Base-by-base conservation (phyloP, 495 filamentous ascomycete genomes). In the Darksidea phi region DNA sequence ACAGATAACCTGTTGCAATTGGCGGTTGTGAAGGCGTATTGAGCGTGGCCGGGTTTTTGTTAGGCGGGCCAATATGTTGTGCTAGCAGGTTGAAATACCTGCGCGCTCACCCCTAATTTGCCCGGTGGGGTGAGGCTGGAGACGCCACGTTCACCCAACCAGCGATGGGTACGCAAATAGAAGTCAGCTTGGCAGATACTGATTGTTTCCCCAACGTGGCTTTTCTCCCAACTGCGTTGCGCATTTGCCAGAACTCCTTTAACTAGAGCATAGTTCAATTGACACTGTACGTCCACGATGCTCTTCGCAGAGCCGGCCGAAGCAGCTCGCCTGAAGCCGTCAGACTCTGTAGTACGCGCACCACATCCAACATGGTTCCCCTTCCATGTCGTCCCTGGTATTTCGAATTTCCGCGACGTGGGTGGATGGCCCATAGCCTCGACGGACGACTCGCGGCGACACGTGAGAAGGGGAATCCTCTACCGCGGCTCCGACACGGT, bases 331-430 rank as follows among this genome's bases (percentile, higher is more conserved):
- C 32, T 25, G 6, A 7, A 2, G 13, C 3, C 49, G 4, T 25
- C 23, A 53, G 49, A 53, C 32, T 6, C 51, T 32, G 12, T 42
- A 15, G 15, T 42, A 26, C 46, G 43, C 46, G 36, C 54, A n/a
- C 46, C 49, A 15, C 64, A 42, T 4, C 61, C 53, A 4, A 20
- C 48, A 32, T 23, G 17, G 3, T 55, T 56, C 21, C 64, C 59
- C 36, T 63, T 67, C 59, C 38, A 57, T 48, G 8, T 24, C 41
- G 28, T 63, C n/a, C 59, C 59, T 18, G 57, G 61, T 12, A 20
- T 68, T 38, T 46, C 49, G 2, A 68, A 68, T 32, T 66, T 68
- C 53, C 66, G 66, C 53, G 66, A 68, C 53, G 59, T 66, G 1
- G 66, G 66, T 17, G 66, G 66, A 32, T 66, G 58, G 56, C 66